These are phyloP conservation scores for Cryomyces minteri DNA, from an alignment of 495 filamentous ascomycete species.

Conservation along the genomic window DNA sequence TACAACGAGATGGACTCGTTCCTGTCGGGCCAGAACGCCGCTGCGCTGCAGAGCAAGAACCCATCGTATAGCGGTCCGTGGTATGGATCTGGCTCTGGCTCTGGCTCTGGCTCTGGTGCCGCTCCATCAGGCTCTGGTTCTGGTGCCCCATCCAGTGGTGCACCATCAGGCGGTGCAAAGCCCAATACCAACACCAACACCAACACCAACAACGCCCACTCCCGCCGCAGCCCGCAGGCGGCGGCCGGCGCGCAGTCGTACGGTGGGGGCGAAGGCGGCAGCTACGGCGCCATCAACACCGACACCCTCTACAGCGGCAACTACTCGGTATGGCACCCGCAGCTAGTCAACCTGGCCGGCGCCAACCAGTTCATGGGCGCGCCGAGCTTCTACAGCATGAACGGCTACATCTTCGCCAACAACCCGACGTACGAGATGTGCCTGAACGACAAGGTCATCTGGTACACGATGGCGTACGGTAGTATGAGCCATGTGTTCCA, in stretches of 20 bases:
- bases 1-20: conserved; percentile 7
- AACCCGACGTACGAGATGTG: conserved; percentile 7
- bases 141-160: not conserved
- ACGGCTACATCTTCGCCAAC: conserved; percentile 9
- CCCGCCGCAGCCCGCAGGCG: too few species aligned
- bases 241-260: not conserved
- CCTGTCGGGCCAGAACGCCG: conserved; percentile 2
- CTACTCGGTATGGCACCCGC: conserved; percentile 5
- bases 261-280: not conserved
- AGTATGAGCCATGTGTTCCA: conserved; percentile 4
- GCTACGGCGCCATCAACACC: not conserved
- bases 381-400: conserved; percentile 5
- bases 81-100: not conserved
- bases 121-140: not conserved
- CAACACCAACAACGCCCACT: not conserved
- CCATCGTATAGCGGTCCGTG: not conserved
- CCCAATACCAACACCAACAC: not conserved
- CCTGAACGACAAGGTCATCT: conserved; percentile 7
- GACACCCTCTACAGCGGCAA: conserved; percentile 3
- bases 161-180: not conserved
- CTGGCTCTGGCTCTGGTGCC: not conserved
- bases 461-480: conserved; percentile 6
- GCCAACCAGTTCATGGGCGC: conserved; percentile 1
- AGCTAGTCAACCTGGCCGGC: conserved; percentile 2
- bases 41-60: not conserved